These are phyloP conservation scores for Tothia fuscella DNA, from an alignment of 2,329 filamentous ascomycete species.

Conservation along the genomic window DNA sequence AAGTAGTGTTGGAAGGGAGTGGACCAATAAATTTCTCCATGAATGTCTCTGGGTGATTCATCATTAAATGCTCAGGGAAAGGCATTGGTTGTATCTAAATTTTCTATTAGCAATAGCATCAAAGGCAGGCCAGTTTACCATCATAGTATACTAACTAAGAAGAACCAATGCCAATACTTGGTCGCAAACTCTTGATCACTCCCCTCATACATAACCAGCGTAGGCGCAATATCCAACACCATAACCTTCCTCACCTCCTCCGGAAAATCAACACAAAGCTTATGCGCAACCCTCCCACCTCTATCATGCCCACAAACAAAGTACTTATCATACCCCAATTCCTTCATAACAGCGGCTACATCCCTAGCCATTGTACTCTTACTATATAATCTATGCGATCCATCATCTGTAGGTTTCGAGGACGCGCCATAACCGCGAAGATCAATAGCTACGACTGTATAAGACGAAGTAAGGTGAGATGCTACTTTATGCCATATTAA, in stretches of 20 bases:
- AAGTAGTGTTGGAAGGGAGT: slow-evolving; percentile 26
- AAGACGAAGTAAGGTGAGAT: slow-evolving; percentile 27
- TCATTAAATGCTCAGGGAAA: slow-evolving; percentile 39
- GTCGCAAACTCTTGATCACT: slow-evolving; percentile 33
- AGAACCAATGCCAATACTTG: slow-evolving; percentile 48
- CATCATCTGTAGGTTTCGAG: slow-evolving; percentile 31
- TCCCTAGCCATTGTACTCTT: slow-evolving; percentile 41
- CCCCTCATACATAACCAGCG: slow-evolving; percentile 40
- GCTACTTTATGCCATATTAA: slow-evolving; percentile 41
- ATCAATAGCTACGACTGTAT: slow-evolving; percentile 36
- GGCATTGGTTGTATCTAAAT: slow-evolving; percentile 41
- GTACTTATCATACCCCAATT: slow-evolving; percentile 30
- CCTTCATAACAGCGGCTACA: slow-evolving; percentile 34
- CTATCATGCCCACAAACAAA: slow-evolving; percentile 46
- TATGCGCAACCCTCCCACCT: slow-evolving; percentile 44
- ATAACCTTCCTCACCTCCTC: slow-evolving; percentile 31
- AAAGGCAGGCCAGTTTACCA: too few relatives aligned
- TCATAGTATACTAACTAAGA: too few relatives aligned
- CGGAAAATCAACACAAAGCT: slow-evolving; percentile 38
- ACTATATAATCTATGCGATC: slow-evolving; percentile 24
- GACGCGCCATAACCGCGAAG: slow-evolving; percentile 42
- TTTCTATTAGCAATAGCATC: too few relatives aligned
- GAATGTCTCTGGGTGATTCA: slow-evolving; percentile 27
- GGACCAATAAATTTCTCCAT: slow-evolving; percentile 26
- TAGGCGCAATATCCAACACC: slow-evolving; percentile 44